Percentiles rank a stretch among this genome's conserved stretches.
phyloP scores from a whole-genome alignment of 768 basidiomycete species.

The Auricularia auricula-judae region DNA sequence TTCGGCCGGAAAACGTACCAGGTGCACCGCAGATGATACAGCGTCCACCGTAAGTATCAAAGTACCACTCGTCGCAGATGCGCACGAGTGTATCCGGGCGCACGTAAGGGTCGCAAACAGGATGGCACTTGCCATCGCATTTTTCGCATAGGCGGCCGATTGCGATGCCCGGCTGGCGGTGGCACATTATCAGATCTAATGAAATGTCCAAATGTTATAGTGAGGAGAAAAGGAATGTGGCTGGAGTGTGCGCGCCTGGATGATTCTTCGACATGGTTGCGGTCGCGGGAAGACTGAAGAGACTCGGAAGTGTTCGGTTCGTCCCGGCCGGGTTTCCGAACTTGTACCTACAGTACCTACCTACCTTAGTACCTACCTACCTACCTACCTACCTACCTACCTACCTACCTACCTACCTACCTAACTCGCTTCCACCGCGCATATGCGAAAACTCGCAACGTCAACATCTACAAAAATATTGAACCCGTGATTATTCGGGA shows the following conservation, averaged over 20 bases:
- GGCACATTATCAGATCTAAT: slow-evolving; percentile 94
- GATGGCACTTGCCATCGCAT: slow-evolving; percentile 93
- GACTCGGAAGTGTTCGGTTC: no score
- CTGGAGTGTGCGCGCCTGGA: slow-evolving; percentile 42
- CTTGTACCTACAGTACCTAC: no score
- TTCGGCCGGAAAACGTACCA: slow-evolving; percentile 37
- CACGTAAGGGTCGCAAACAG: slow-evolving; percentile 98
- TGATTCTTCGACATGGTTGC: slow-evolving; percentile 77
- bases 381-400: no score
- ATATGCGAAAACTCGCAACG: no score
- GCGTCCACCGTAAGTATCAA: slow-evolving; percentile 92
- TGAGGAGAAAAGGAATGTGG: not conserved
- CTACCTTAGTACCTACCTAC: no score
- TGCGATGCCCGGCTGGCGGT: slow-evolving; percentile 95
- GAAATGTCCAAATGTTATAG: no score
- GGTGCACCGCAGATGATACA: slow-evolving; percentile 97
- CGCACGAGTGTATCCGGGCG: slow-evolving; percentile 95
- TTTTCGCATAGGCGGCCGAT: slow-evolving; percentile 98
- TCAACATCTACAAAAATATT: no score
- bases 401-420: no score
- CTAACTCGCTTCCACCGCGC: no score
- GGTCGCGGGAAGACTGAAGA: no score
- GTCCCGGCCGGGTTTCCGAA: no score
- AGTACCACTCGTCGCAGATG: slow-evolving; percentile 99
- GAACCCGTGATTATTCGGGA: no score